These are phyloP conservation scores for Pseudogymnoascus sp. DNA, from an alignment of 2,329 filamentous ascomycete species.

Conservation along the genomic window DNA sequence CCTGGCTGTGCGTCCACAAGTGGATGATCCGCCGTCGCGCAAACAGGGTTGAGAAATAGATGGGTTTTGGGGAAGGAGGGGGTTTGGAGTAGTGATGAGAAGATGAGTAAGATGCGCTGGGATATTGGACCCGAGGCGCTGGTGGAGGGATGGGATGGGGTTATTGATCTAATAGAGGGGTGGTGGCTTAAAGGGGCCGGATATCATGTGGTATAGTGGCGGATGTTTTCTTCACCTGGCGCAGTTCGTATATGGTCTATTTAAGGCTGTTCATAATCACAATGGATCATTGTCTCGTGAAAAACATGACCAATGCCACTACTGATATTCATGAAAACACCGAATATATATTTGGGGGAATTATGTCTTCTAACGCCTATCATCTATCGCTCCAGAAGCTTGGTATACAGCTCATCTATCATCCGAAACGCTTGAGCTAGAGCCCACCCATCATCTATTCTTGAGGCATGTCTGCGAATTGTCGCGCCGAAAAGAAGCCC, in stretches of 20 bases:
- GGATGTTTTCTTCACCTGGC: slow-evolving; percentile 8
- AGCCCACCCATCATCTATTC: background rate
- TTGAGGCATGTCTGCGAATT: background rate
- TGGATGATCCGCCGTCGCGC: slow-evolving; percentile 29
- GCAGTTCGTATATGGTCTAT: slow-evolving; percentile 5
- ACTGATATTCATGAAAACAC: slow-evolving; percentile 1
- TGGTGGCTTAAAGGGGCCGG: background rate
- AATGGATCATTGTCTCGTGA: slow-evolving; percentile 1
- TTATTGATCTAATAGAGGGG: slow-evolving; percentile 1
- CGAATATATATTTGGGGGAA: background rate
- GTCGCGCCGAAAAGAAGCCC: background rate
- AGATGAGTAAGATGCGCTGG: background rate
- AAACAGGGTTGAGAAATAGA: slow-evolving; percentile 6
- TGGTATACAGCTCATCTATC: slow-evolving; percentile 1
- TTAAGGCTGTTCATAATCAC: slow-evolving; percentile 1
- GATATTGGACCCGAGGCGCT: background rate
- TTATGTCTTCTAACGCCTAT: slow-evolving; percentile 1
- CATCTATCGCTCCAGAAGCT: background rate
- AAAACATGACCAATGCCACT: background rate
- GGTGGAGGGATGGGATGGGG: background rate
- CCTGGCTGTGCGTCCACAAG: slow-evolving; percentile 43
- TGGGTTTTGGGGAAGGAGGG: background rate
- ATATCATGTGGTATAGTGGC: slow-evolving; percentile 1
- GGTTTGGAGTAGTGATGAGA: background rate
- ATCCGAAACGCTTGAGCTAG: background rate